Conservation (phyloP, 2,329 filamentous ascomycete species). For the Torrubiella hemipterigena region DNA sequence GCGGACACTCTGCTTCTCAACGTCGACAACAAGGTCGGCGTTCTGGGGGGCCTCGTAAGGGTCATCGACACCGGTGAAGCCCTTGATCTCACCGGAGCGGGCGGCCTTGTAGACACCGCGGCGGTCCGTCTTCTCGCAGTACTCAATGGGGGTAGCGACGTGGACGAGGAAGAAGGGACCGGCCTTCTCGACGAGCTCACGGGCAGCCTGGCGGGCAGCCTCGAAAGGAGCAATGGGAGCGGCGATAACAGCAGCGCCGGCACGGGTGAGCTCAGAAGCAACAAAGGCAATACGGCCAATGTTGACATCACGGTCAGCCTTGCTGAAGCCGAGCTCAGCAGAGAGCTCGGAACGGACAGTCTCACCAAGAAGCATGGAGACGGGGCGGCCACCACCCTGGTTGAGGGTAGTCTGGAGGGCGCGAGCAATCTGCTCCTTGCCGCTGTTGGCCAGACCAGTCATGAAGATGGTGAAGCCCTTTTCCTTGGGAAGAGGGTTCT, state of each 20-base stretch:
- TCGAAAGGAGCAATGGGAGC: conserved; percentile 94
- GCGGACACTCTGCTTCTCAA: conserved; percentile 76
- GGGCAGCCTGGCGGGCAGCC: conserved; percentile 60
- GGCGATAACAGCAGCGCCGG: conserved; percentile 89
- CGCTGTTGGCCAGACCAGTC: conserved; percentile 90
- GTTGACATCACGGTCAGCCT: conserved; percentile 87
- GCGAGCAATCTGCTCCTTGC: conserved; percentile 93
- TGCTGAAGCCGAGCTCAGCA: conserved; percentile 88
- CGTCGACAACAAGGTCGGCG: conserved; percentile 73
- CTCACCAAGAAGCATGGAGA: conserved; percentile 89
- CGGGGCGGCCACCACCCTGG: conserved; percentile 91
- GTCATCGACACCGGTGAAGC: conserved; percentile 96
- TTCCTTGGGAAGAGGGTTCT: conserved; percentile 77
- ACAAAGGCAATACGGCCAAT: conserved; percentile 95
- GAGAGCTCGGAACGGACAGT: conserved; percentile 89
- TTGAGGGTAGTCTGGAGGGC: conserved; percentile 95
- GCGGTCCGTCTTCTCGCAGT: conserved; percentile 92
- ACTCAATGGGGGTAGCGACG: conserved; percentile 83
- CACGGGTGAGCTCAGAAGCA: conserved; percentile 82
- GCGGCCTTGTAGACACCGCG: conserved; percentile 79
- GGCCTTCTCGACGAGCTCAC: conserved; percentile 75
- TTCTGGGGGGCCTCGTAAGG: conserved; percentile 81
- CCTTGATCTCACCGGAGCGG: conserved; percentile 83
- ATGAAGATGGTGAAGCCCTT: conserved; percentile 99
- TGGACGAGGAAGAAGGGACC: conserved; percentile 93